phyloP scores from a whole-genome alignment of 176 grass and related monocot genomes.

The Canna indica region DNA sequence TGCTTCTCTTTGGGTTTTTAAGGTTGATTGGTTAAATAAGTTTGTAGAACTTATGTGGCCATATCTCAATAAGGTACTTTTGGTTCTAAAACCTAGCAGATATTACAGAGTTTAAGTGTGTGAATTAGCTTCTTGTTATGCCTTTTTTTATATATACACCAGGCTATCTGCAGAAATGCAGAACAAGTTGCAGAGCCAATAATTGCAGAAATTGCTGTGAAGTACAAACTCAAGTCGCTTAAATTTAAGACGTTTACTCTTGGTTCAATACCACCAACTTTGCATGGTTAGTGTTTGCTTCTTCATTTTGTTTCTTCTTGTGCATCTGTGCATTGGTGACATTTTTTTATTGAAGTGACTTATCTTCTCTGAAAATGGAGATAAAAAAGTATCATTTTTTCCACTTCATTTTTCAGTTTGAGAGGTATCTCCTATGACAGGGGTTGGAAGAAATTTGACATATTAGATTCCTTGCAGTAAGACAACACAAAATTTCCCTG shows the following conservation, averaged over 20 bases:
- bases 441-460: background rate
- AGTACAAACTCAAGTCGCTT: slow-evolving; percentile 86
- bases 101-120: background rate
- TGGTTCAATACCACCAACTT: slow-evolving; percentile 81
- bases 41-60: slow-evolving; percentile 91
- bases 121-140: slow-evolving; percentile 8
- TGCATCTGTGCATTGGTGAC: slow-evolving; percentile 4
- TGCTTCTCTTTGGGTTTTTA: slow-evolving; percentile 13
- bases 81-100: background rate
- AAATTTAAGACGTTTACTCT: slow-evolving; percentile 85
- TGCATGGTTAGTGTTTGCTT: slow-evolving; percentile 57
- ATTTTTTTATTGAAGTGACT: background rate
- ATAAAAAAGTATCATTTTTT: background rate
- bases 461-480: background rate
- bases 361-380: background rate
- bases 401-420: background rate
- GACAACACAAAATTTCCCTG: background rate
- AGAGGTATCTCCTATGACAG: background rate
- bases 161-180: slow-evolving; percentile 90
- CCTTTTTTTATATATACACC: slow-evolving; percentile 21
- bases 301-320: background rate
- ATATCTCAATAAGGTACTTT: slow-evolving; percentile 80
- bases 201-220: slow-evolving; percentile 62
- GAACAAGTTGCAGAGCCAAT: slow-evolving; percentile 74
- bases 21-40: slow-evolving; percentile 98